Evolutionary conservation across 2,329 filamentous ascomycete genomes (phyloP).

Genomic region (Rhexocercosporidium sp.): DNA sequence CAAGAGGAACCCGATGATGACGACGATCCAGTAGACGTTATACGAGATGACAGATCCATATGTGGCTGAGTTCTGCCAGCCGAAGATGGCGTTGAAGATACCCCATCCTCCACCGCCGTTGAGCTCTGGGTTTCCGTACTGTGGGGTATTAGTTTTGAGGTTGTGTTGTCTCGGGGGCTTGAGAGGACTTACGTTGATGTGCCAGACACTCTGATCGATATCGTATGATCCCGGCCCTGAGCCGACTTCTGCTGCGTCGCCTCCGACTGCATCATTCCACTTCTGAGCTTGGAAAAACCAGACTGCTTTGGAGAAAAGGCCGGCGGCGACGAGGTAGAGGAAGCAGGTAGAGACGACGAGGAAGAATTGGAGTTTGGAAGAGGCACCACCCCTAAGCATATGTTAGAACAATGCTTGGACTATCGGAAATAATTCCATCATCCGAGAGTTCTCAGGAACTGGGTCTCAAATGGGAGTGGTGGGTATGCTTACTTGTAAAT

Average conservation of each 20-base stretch:
- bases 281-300: slow-evolving; percentile 75
- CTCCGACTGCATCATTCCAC: slow-evolving; percentile 58
- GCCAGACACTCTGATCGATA: slow-evolving; percentile 79
- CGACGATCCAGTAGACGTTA: slow-evolving; percentile 82
- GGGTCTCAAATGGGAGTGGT: neutral
- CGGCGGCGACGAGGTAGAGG: slow-evolving; percentile 82
- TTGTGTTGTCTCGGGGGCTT: neutral
- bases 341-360: slow-evolving; percentile 83
- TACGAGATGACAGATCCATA: slow-evolving; percentile 88
- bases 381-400: slow-evolving; percentile 59
- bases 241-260: slow-evolving; percentile 65
- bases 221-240: slow-evolving; percentile 79
- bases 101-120: slow-evolving; percentile 83
- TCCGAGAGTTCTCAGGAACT: neutral
- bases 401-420: slow-evolving; percentile 22
- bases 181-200: slow-evolving; percentile 68
- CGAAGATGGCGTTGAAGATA: slow-evolving; percentile 83
- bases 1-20: slow-evolving; percentile 67
- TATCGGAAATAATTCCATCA: too few species aligned
- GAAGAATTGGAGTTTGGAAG: slow-evolving; percentile 74
- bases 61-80: slow-evolving; percentile 88
- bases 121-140: slow-evolving; percentile 78
- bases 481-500: slow-evolving; percentile 73
- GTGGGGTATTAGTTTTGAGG: slow-evolving; percentile 16
- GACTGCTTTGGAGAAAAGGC: slow-evolving; percentile 77